These are phyloP conservation scores for Pseudonitzschia multiseries DNA, from an alignment of 108 stramenopile species.

Conservation along the genomic window DNA sequence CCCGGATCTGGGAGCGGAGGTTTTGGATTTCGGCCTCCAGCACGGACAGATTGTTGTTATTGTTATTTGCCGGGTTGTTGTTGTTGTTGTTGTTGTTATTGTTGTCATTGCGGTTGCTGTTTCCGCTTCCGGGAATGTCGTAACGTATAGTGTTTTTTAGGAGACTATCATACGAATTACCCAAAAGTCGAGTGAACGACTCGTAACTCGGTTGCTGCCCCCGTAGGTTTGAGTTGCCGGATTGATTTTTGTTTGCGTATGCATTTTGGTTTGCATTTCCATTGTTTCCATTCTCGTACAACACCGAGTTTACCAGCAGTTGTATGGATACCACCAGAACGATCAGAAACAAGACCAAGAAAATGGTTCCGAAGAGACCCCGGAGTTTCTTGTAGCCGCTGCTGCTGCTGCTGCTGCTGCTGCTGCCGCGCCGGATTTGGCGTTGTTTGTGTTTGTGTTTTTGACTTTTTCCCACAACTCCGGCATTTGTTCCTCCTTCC, in stretches of 20 bases:
- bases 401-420: not conserved
- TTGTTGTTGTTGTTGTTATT: not conserved
- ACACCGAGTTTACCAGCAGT: not conserved
- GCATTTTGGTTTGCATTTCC: no score
- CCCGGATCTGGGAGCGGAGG: constrained; percentile 6
- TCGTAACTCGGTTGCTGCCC: not conserved
- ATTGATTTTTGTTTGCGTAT: not conserved
- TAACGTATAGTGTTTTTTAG: constrained; percentile 8
- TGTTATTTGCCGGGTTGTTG: no score
- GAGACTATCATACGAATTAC: constrained; percentile 3
- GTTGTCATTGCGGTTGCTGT: not conserved
- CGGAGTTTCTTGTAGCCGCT: not conserved
- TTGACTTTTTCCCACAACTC: no score
- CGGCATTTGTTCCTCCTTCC: no score
- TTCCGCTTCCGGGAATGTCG: no score
- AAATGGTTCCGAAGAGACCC: not conserved
- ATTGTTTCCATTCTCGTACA: not conserved
- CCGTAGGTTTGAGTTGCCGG: not conserved
- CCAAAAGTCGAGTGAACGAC: not conserved
- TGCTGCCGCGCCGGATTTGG: no score
- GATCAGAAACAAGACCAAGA: not conserved
- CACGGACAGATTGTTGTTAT: not conserved
- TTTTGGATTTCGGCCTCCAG: constrained; percentile 8
- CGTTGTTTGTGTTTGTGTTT: no score
- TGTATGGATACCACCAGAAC: not conserved